A percentile compares a stretch with the other conserved stretches of the same genome.
Conservation (phyloP, 2,329 filamentous ascomycete species). For the Decorospora gaudefroyi region DNA sequence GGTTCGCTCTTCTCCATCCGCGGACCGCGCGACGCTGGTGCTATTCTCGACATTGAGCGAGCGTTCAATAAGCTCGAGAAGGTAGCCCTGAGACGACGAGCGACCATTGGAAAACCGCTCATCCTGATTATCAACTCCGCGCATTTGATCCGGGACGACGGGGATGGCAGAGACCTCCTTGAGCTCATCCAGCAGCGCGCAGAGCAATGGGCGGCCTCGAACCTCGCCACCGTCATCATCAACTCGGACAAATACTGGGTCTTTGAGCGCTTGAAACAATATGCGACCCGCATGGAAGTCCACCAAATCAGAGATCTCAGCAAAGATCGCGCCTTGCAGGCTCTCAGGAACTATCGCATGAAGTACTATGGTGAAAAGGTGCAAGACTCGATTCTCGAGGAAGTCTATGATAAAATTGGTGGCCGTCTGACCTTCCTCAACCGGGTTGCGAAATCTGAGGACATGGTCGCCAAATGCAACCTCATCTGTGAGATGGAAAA, state of each 20-base stretch:
- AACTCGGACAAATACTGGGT: slow-evolving; percentile 99
- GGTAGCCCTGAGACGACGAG: slow-evolving; percentile 75
- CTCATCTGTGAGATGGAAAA: slow-evolving; percentile 72
- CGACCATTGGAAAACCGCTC: slow-evolving; percentile 67
- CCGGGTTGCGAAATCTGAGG: slow-evolving; percentile 79
- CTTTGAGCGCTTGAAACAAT: slow-evolving; percentile 89
- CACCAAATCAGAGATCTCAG: slow-evolving; percentile 82
- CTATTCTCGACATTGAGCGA: slow-evolving; percentile 90
- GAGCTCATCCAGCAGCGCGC: slow-evolving; percentile 94
- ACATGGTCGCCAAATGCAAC: slow-evolving; percentile 81
- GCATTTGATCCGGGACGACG: slow-evolving; percentile 87
- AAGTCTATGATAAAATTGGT: slow-evolving; percentile 85
- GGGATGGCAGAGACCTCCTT: slow-evolving; percentile 88
- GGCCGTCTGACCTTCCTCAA: slow-evolving; percentile 87
- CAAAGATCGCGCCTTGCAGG: slow-evolving; percentile 74
- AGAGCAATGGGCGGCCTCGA: slow-evolving; percentile 93
- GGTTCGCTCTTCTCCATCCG: slow-evolving; percentile 94
- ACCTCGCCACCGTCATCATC: slow-evolving; percentile 88
- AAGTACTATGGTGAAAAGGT: slow-evolving; percentile 73
- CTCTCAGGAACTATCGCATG: slow-evolving; percentile 77
- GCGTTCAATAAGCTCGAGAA: slow-evolving; percentile 98
- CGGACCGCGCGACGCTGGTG: slow-evolving; percentile 87
- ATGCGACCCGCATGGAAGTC: slow-evolving; percentile 93
- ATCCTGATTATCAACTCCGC: slow-evolving; percentile 95
- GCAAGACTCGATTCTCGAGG: slow-evolving; percentile 62